Evolutionary conservation across 2,329 filamentous ascomycete species (phyloP), one percentile per base, ranked within the genome.

Genomic region (Keithomyces neogunnii): DNA sequence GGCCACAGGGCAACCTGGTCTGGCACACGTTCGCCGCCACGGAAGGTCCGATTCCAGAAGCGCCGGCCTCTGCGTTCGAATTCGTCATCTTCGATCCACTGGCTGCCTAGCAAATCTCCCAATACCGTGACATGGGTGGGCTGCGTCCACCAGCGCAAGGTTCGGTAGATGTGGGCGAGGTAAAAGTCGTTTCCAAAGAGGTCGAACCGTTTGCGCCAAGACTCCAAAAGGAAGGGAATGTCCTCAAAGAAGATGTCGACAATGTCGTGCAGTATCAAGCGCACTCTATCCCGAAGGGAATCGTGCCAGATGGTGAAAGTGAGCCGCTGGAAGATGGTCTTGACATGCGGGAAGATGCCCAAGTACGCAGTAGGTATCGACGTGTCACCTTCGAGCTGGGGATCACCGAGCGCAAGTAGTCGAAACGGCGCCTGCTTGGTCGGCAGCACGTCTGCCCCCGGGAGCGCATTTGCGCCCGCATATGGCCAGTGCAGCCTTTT

Each of bases 111-210:
- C 53, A 99, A 73, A 65, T 99, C 93, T 3, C 93, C 93, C 3
- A 99, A 75, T 0, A 97, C 90, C 0, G 87, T 84, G 26, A 93
- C 82, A 66, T 99, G 93, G 0, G 89, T 95, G 7, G 93, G 93
- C 13, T 75, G 72, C 0, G 86, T 81, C 85, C 88, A 95, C 89
- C 90, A 95, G 58, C 81, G 78, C 47, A 96, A 69, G 0, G 84
- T 87, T 13, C 89, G 81, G 69, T 95, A 96, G 53, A 96, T 90
- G 66, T 99, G 93, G 26, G 88, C 89, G 33, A 99, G 80, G 68
- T 97, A 99, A 63, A 84, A 88, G 69, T 99, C 93, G 68, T 99
- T 99, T 3, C 93, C 93, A 62, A 90, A 81, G 2, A 96, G 79
- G 67, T 99, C 93, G 59, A 99, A 67, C 19, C 81, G 78, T 71